Evolutionary conservation across 1,139 yeast species (phyloP), one percentile per base, ranked within the genome.

Genomic region (Pichia sp.): DNA sequence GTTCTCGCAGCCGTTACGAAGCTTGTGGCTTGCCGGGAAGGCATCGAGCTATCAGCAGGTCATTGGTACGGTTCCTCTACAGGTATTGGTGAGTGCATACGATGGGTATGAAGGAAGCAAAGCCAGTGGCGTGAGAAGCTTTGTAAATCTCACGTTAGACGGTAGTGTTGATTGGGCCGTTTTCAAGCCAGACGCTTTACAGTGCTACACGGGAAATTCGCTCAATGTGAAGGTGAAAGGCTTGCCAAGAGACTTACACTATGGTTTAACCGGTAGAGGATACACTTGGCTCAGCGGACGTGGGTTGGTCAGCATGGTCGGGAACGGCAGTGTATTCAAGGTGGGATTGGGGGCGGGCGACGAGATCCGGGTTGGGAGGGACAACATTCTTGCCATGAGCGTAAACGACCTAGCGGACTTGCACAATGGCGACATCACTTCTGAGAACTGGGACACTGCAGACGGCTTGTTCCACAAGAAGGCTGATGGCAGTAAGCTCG

Each of bases 81-180:
- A 77, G 10, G 56, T 78, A 32, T 67, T 81, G 53, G 71, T 78
- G 3, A 68, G 75, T n/a, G 67, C 76, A 6, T 64, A 65, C 51
- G 59, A 57, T 5, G 40, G 43, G 31, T 31, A 16, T 19, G 45
- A 30, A 26, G 47, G 52, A 16, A 31, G 47, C 48, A 15, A 46
- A 51, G 8, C 47, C 54, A 36, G 42, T 44, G 30, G 46, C 6
- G 63, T 56, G 40, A 75, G 68, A 51, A 70, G 81, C 15, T 76
- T 79, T 61, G 75, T 74, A 10, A 72, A 71, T 45, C 59, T 84
- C 41, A 61, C 71, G 5, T 65, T 84, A 54, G 86, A 84, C 59
- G 89, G 89, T 1, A 69, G 78, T 1, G 69, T 69, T 30, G 89
- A 84, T 61, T 84, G 87, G 87, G 85, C 85, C 0, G 57, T 84